phyloP scores from a whole-genome alignment of 1,139 yeast species.

The Blastobotrys indianensis region DNA sequence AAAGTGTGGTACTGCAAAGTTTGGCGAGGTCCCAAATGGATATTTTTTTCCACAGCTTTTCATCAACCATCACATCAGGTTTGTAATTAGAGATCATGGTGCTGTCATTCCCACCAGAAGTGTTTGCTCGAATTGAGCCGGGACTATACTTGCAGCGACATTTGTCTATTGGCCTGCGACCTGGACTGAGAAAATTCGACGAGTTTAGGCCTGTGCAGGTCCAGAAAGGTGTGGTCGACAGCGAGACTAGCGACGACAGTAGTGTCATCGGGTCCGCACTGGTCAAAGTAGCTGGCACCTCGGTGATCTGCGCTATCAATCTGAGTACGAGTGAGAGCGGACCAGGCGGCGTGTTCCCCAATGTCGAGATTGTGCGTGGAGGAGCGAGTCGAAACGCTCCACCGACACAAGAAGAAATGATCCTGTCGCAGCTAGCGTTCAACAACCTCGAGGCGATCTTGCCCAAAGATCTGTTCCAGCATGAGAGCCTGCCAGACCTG shows the following conservation, averaged over 20 bases:
- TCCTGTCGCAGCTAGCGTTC: constrained; percentile 60
- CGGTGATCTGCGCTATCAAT: constrained; percentile 68
- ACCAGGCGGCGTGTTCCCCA: constrained; percentile 55
- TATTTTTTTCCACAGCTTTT: not conserved
- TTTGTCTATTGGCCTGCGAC: constrained; percentile 69
- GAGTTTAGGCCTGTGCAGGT: constrained; percentile 63
- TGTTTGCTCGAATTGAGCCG: constrained; percentile 79
- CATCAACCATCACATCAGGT: not conserved
- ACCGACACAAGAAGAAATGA: constrained; percentile 90
- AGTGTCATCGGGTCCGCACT: constrained; percentile 59
- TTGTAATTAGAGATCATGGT: constrained; percentile 1
- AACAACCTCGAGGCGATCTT: constrained; percentile 38
- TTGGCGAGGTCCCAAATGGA: too few relatives aligned
- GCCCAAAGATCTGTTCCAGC: constrained; percentile 15
- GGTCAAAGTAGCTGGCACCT: constrained; percentile 67
- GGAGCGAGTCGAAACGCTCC: constrained; percentile 42
- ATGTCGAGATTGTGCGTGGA: constrained; percentile 76
- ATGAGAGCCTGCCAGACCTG: constrained; percentile 24
- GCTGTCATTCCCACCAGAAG: constrained; percentile 68
- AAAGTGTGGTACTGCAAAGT: too few relatives aligned
- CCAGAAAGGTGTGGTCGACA: constrained; percentile 16
- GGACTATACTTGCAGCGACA: constrained; percentile 78
- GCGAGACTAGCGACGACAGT: constrained; percentile 11
- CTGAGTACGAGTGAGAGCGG: constrained; percentile 52
- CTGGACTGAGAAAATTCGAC: constrained; percentile 52